Evolutionary conservation across 352 stramenopile genomes (phyloP), one percentile per base, ranked within the genome.

Genomic region (Peronospora belbahrii): DNA sequence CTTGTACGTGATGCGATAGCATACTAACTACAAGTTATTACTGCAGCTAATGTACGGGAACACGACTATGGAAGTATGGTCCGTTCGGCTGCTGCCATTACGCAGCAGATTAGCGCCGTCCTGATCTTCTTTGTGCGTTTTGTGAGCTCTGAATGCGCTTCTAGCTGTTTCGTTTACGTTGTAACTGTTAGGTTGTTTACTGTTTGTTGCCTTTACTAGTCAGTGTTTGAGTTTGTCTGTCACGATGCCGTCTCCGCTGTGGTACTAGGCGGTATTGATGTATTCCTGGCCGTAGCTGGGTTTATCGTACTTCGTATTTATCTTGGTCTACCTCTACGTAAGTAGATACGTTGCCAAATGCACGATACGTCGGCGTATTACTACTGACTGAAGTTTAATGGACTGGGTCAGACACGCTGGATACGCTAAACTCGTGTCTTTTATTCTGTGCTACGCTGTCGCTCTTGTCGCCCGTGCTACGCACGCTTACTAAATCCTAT

Each of bases 401-500:
- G 14, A 22, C 8, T 24, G 13, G 11, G 15, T 5, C 30, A 88
- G 75, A 64, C 37, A 59, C 78, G 23, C 38, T 48, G 17, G 59
- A 90, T 39, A 69, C 65, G 22, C 40, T 91, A 25, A 79, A 73
- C 20, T 78, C 76, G n/a, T 82, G 76, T 33, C 51, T 92, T 9
- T 67, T 94, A 31, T 94, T 94, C 51, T 85, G 72, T 37, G 79
- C 79, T 3, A 90, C 74, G 35, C 62, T 95, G 19, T 91, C 77
- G 25, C 78, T 96, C 19, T 57, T 96, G 32, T 90, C 87, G 11
- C 88, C 88, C 4, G 83, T 96, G 37, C 59, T 97, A 42, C 78
- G 83, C 30, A 97, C 88, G 22, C 76, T 97, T 15, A 97, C 88
- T 15, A 70, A 74, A 20, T 95, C 86, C 20, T 95, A 87, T 45